phyloP scores from a whole-genome alignment of 305 asterid genomes.

The Fraxinus baroniana region DNA sequence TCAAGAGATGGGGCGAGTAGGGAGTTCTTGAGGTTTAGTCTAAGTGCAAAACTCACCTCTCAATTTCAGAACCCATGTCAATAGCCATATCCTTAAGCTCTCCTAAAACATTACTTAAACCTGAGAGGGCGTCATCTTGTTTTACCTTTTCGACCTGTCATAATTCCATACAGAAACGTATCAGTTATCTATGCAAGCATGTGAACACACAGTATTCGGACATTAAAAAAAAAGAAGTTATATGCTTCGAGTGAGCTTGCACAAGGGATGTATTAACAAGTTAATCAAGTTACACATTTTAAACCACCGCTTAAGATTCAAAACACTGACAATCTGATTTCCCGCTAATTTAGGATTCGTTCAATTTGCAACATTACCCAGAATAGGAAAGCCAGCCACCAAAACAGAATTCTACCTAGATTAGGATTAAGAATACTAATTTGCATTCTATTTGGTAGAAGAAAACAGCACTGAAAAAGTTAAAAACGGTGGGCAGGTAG shows the following conservation, averaged over 20 bases:
- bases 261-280: not conserved
- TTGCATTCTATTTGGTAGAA: too few species aligned
- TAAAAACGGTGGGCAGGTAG: not conserved
- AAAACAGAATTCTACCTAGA: not conserved
- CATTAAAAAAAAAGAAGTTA: not conserved
- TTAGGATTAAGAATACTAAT: not conserved
- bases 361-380: not conserved
- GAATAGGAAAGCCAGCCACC: not conserved
- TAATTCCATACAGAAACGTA: not conserved
- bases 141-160: conserved; percentile 58
- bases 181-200: not conserved
- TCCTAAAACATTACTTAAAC: conserved; percentile 72
- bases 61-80: conserved; percentile 96
- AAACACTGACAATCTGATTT: not conserved
- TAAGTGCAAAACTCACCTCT: conserved; percentile 12
- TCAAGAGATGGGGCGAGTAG: too few species aligned
- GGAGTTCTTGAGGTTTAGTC: not conserved
- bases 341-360: not conserved
- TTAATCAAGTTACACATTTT: not conserved
- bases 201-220: not conserved
- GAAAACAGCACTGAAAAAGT: too few species aligned
- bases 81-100: conserved; percentile 89
- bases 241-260: not conserved
- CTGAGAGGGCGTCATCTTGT: conserved; percentile 88
- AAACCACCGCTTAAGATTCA: not conserved